Evolutionary conservation across 2,329 filamentous ascomycete genomes (phyloP).

Genomic region (Fusarium fracticaudum): DNA sequence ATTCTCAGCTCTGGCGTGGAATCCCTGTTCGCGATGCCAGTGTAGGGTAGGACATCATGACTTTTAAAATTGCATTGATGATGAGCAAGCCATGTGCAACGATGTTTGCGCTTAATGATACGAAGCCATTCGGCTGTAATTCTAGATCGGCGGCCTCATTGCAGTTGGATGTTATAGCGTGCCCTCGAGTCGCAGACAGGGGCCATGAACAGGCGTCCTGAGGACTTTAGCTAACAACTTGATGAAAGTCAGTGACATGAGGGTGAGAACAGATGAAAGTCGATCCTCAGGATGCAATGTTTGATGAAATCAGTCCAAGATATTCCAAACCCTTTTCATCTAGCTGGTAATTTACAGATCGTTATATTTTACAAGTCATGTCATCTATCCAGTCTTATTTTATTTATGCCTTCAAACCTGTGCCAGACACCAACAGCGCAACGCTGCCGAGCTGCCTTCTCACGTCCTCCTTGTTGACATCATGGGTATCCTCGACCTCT

Average conservation of each 20-base stretch:
- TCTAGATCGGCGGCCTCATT: not conserved
- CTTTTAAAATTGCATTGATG: not conserved
- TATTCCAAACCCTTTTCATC: not conserved
- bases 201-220: too few relatives aligned
- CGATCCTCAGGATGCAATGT: too few relatives aligned
- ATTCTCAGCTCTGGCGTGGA: not conserved
- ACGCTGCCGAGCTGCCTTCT: conserved; percentile 88
- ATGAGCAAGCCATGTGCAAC: not conserved
- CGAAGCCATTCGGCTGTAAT: not conserved
- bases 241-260: not conserved
- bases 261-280: accelerated
- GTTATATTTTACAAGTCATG: conserved; percentile 27
- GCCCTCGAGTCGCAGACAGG: accelerated
- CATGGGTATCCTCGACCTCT: conserved; percentile 97
- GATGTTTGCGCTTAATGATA: not conserved
- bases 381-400: not conserved
- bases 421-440: conserved; percentile 79
- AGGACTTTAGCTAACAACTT: not conserved
- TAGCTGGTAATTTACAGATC: conserved; percentile 24
- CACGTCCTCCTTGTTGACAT: conserved; percentile 92
- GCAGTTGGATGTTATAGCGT: not conserved
- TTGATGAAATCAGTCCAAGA: too few relatives aligned
- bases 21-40: not conserved
- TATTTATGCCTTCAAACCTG: conserved; percentile 37
- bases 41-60: conserved; percentile 7